Base-by-base conservation (phyloP, 2,329 filamentous ascomycete species). In the Fusarium verrucosum region DNA sequence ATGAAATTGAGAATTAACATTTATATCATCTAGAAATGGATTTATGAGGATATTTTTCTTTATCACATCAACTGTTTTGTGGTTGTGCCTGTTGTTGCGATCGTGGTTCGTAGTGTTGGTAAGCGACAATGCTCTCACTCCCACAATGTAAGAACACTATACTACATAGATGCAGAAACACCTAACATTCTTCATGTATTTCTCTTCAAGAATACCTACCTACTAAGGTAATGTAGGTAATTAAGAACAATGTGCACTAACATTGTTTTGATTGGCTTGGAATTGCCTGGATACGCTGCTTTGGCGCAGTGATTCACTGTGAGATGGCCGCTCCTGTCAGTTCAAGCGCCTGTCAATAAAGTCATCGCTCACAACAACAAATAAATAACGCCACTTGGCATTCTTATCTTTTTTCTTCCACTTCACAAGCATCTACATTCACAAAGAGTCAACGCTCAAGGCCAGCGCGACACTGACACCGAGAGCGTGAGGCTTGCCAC, bases 401-500 rank as follows among this genome's bases (percentile, higher is more conserved):
- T 14, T 10, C 6, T 43, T 4, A 13, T 7, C 7, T 16, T 13
- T 23, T 33, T 14, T 44, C 19, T 14, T 44, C 25, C 20, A 5
- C 11, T 1, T 44, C n/a, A 1, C 3, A 10, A 10, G 5, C 9
- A 17, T 11, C 4, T 2, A 7, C 1, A 0, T 1, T 33, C 10
- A 1, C 3, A 11, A 25, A 8, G 16, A 10, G 13, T 2, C n/a
- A 13, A 13, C 10, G 13, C 16, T 23, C 19, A 6, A 20, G 7
- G 11, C 8, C 10, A 3, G 10, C 1, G 10, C 7, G 22, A 20
- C 13, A 25, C 9, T 17, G 5, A 17, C 13, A 2, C 6, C 13
- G n/a, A 26, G 13, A 14, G 38, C 30, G 2, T 19, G 35, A 17
- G 20, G n/a, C 6, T 3, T 4, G 4, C 7, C n/a, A 22, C 14